Base-by-base conservation (phyloP, 2,329 filamentous ascomycete genomes). In the Mycocentrospora acerina region DNA sequence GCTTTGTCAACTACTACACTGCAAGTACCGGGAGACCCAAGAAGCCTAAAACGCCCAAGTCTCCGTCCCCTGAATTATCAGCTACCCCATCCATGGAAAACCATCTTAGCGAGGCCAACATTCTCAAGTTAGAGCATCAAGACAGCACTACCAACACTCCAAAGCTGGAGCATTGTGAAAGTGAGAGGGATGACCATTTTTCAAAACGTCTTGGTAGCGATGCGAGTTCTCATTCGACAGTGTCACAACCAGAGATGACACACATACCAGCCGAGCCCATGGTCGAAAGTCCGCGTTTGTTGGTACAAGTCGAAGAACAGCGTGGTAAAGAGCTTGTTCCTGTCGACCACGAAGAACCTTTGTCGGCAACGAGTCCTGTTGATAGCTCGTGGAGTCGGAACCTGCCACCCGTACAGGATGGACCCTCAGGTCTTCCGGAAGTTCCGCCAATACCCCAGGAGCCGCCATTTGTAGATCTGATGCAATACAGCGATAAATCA, bases 1-100 rank as follows among this genome's bases (percentile, higher is more conserved):
- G 89, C 12, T 95, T 95, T 56, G 76, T 88, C 40, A 95, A 95
- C 60, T 95, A 95, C 63, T 95, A 91, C 61, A 95, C 90, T 1
- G 79, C 86, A n/a, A 90, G 86, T 50, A 85, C 85, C 8, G 90
- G 90, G 3, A 76, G 81, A 42, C 76, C 77, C 2, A 90, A 73
- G 54, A 70, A 68, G 48, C 62, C 66, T 5, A 70, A 70, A 42
- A 60, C 86, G 52, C 66, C 68, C 16, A 58, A 57, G 11, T 57
- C 55, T 4, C 51, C 58, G 8, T 57, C 56, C 4, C 46, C 53
- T 3, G 53, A 55, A 1, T 44, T 41, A 2, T 42, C 56, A 10
- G 14, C 28, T 6, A 55, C 42, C 13, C 35, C 30, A 32, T 30
- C 34, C 24, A 22, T 35, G 29, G 40, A 38, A 28, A 29, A 40